These are phyloP conservation scores for Termitomyces sp. DNA, from an alignment of 768 basidiomycete species.

Conservation along the genomic window DNA sequence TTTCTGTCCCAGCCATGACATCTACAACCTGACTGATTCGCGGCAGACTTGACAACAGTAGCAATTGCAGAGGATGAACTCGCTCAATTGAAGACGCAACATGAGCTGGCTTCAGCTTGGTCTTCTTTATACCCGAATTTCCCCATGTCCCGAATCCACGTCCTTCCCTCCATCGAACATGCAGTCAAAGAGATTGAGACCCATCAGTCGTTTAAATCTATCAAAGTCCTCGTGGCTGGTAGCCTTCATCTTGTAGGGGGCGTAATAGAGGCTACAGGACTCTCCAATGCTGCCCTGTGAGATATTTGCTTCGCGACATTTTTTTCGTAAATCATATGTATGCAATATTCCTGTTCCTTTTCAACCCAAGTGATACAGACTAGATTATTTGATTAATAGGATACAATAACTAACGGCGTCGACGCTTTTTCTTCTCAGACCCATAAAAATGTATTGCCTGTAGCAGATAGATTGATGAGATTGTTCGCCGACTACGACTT, in stretches of 20 bases:
- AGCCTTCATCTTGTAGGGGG: slow-evolving; percentile 95
- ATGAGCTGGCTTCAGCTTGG: slow-evolving; percentile 76
- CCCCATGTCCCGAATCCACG: slow-evolving; percentile 59
- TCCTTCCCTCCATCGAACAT: slow-evolving; percentile 85
- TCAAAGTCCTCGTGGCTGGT: slow-evolving; percentile 81
- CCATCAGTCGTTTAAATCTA: slow-evolving; percentile 24
- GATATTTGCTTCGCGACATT: background rate
- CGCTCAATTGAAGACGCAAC: slow-evolving; percentile 65
- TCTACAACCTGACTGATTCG: background rate
- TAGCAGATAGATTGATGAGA: background rate
- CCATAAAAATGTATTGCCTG: slow-evolving; percentile 56
- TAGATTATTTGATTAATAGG: background rate
- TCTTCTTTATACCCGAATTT: slow-evolving; percentile 54
- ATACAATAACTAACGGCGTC: background rate
- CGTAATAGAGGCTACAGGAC: slow-evolving; percentile 82
- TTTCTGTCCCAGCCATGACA: background rate
- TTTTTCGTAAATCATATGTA: background rate
- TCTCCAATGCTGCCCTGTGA: slow-evolving; percentile 65
- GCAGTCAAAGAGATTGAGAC: slow-evolving; percentile 65
- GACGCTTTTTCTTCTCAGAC: slow-evolving; percentile 24
- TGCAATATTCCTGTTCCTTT: background rate
- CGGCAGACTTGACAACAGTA: slow-evolving; percentile 70
- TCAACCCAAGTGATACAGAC: background rate
- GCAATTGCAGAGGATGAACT: slow-evolving; percentile 61
- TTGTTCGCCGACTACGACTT: background rate